phyloP scores from a whole-genome alignment of 1,139 yeast genomes.

The Sugiyamaella sp. region DNA sequence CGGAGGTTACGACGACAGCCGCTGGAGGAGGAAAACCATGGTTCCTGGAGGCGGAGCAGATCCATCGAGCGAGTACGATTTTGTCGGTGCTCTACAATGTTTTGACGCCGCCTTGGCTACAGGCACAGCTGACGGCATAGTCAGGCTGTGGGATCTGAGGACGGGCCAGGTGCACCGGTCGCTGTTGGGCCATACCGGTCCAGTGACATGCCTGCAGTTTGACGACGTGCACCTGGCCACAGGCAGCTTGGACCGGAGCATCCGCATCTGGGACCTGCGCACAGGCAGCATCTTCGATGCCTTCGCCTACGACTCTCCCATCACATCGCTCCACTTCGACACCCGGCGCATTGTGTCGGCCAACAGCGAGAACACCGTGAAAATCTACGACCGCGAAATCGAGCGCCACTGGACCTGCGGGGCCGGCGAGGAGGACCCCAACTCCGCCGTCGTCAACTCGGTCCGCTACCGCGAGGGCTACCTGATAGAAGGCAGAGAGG shows the following conservation, averaged over 20 bases:
- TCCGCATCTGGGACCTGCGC: constrained; percentile 72
- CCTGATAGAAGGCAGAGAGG: constrained; percentile 61
- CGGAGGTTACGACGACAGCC: constrained; percentile 26
- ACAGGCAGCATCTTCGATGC: constrained; percentile 65
- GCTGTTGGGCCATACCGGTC: constrained; percentile 69
- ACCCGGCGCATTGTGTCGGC: constrained; percentile 55
- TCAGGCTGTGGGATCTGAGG: constrained; percentile 75
- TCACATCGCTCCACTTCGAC: constrained; percentile 59
- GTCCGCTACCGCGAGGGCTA: constrained; percentile 62
- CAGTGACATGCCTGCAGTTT: constrained; percentile 69
- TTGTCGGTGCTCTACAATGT: constrained; percentile 63
- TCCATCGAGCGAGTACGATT: constrained; percentile 35
- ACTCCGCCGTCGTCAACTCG: constrained; percentile 43
- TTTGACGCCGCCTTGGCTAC: constrained; percentile 74
- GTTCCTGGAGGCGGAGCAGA: constrained; percentile 15
- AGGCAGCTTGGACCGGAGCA: constrained; percentile 65
- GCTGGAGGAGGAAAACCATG: constrained; percentile 32
- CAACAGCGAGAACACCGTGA: constrained; percentile 52
- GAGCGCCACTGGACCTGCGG: constrained; percentile 58
- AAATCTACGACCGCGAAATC: constrained; percentile 58
- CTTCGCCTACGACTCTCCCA: constrained; percentile 57
- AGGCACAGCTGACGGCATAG: constrained; percentile 75
- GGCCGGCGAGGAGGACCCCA: constrained; percentile 42
- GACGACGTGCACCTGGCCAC: constrained; percentile 65
- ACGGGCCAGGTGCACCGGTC: constrained; percentile 68